Base-by-base conservation (phyloP, 805 yeast species). In the Metschnikowia proteae region DNA sequence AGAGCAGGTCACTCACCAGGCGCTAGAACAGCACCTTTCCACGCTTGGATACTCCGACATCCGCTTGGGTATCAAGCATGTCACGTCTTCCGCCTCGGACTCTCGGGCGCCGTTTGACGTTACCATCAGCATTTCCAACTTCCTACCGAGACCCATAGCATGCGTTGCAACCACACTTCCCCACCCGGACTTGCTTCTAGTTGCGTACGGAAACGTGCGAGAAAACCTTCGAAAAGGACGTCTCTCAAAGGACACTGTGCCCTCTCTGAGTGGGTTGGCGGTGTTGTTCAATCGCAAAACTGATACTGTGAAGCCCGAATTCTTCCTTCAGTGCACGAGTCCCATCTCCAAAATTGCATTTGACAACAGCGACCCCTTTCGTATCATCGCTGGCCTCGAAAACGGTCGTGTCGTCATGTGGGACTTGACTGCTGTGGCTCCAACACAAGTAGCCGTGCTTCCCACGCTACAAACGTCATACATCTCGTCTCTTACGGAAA, bases 341-440 rank as follows among this genome's bases (percentile, higher is more conserved):
- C 59, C 65, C 11, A 67, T 81, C 5, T 51, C 68, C 1, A 50
- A 57, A 5, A 67, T 75, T 7, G 68, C 66, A 47, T 79, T 80
- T 50, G 74, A 77, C 29, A 58, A 58, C 8, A 52, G 60, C 11
- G 64, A 68, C 23, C 60, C 76, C 1, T 65, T 68, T 43, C 66
- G 71, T 44, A 62, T 82, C 0, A 59, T 78, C 27, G 83, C 75
- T 0, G 81, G 84, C 0, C 68, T 80, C 4, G 57, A 58, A 13
- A 75, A 76, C 55, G 86, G 86, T 0, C 70, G 70, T 43, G 40
- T 81, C 1, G 74, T 72, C n/a, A 61, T 77, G 6, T 81, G 83
- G 83, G 78, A 79, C 54, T 52, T 75, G 25, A 13, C 52, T 9
- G 43, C 46, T 4, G 57, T 46, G 8, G 27, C 40, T 36, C 59